Percentiles rank a stretch among this genome's conserved stretches.
Evolutionary conservation across 257 asterid species (phyloP).

Genomic region (Fraxinus pennsylvanica): DNA sequence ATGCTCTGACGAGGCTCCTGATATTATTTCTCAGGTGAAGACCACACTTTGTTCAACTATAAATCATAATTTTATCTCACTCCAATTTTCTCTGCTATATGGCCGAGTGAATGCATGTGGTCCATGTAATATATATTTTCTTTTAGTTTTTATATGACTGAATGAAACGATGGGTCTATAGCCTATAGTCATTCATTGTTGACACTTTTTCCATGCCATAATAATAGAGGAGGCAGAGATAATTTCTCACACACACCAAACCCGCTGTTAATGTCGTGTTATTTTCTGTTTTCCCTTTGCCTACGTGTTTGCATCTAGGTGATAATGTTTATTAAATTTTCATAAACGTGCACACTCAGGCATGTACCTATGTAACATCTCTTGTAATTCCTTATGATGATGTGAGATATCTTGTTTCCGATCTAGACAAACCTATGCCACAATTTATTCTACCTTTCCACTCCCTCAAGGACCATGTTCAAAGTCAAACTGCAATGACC

Average conservation of each 20-base stretch:
- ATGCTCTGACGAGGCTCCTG: conserved; percentile 57
- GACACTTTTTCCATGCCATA: not conserved
- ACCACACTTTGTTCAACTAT: not conserved
- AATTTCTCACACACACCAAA: not conserved
- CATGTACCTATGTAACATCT: not conserved
- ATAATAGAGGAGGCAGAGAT: not conserved
- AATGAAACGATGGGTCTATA: not conserved
- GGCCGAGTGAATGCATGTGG: not conserved
- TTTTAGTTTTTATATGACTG: not conserved
- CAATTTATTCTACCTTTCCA: not conserved
- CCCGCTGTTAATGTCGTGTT: not conserved
- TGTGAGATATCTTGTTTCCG: not conserved
- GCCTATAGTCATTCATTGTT: not conserved
- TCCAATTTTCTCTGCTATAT: not conserved
- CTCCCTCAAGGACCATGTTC: not conserved
- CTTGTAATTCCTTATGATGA: not conserved
- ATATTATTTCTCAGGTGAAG: conserved; percentile 70
- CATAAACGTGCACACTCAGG: not conserved
- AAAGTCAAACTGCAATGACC: not conserved
- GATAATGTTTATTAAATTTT: not conserved
- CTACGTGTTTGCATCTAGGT: not conserved
- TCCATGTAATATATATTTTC: not conserved
- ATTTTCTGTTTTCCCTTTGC: not conserved
- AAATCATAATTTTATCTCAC: not conserved
- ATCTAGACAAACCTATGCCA: not conserved